These are phyloP conservation scores for Cryptococcus amylolentus DNA, from an alignment of 1,284 basidiomycete genomes.

Conservation along the genomic window DNA sequence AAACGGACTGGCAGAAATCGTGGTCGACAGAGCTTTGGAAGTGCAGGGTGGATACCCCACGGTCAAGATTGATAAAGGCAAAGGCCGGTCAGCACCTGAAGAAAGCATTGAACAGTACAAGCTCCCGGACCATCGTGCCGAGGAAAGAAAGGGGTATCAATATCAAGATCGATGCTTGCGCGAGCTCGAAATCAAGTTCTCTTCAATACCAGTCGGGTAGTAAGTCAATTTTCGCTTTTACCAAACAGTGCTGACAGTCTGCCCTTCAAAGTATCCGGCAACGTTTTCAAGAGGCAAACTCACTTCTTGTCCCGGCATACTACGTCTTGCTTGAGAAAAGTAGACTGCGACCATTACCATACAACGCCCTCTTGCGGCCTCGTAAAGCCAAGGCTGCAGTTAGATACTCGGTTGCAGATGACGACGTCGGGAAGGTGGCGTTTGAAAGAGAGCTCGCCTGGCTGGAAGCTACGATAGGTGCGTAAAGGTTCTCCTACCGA, in stretches of 20 bases:
- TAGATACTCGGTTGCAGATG: slow-evolving; percentile 7
- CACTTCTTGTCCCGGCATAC: slow-evolving; percentile 32
- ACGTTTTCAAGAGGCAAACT: slow-evolving; percentile 1
- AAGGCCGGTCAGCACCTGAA: slow-evolving; percentile 9
- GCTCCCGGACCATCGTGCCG: slow-evolving; percentile 19
- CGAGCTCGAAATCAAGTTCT: slow-evolving; percentile 25
- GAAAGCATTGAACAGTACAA: slow-evolving; percentile 16
- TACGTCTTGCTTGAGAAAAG: slow-evolving; percentile 18
- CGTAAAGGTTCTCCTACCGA: background rate
- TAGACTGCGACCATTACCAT: slow-evolving; percentile 21
- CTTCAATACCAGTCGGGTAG: slow-evolving; percentile 22
- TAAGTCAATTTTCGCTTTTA: slow-evolving; percentile 12
- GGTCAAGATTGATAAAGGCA: slow-evolving; percentile 5
- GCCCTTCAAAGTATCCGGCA: slow-evolving; percentile 22
- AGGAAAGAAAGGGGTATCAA: slow-evolving; percentile 14
- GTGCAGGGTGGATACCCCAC: slow-evolving; percentile 34
- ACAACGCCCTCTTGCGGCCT: slow-evolving; percentile 24
- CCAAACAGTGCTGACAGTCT: background rate
- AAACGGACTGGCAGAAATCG: slow-evolving; percentile 1
- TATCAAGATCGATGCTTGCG: slow-evolving; percentile 14
- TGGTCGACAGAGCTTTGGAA: slow-evolving; percentile 30
- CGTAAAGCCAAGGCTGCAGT: slow-evolving; percentile 51
- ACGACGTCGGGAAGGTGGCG: slow-evolving; percentile 48
- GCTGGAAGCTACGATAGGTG: slow-evolving; percentile 46
- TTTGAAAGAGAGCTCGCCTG: slow-evolving; percentile 56